Base-by-base conservation (phyloP, 345 rosid genomes). In the Hibiscus mutabilis region DNA sequence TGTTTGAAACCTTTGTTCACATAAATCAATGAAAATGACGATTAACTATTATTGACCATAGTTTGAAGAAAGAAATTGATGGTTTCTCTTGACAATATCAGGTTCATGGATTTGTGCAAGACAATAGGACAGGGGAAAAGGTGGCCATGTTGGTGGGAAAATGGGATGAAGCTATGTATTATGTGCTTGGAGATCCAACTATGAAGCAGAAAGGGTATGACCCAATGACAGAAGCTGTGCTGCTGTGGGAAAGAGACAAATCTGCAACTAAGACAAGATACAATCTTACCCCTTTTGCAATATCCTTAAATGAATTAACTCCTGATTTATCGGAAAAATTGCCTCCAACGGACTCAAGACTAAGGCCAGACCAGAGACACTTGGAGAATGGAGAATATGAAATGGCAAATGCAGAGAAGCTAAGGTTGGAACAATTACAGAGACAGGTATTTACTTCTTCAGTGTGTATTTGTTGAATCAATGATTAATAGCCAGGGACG, bases 81-180 rank as follows among this genome's bases (percentile, higher is more conserved):
- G 68, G 35, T 7, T 13, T 66, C 67, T 53, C 19, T 9, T 21
- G 13, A 51, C 55, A 65, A 73, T 22, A 73, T 51, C 80, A 96
- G 99, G 98, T 91, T 80, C 99, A 96, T 72, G 97, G 99, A 60
- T 92, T 96, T 84, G 96, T 96, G 78, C 96, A 90, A 85, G 96
- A 96, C 76, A 92, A 88, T 65, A 88, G 87, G 76, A 96, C 95
- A 0, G 99, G 97, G 68, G 96, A 92, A 87, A 96, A 91, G 86
- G 97, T 96, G 42, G 99, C 98, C 37, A 78, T 92, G 87, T 71
- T 96, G 84, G 81, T 96, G 60, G 98, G 99, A 6, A 96, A 96
- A 87, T 96, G 99, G 99, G 99, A 96, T 49, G 99, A 86, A 76
- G 99, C 97, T 47, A 84, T 95, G 91, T 95, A 95, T 86, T 90